A percentile compares a stretch with the other conserved stretches of the same genome.
Conservation (phyloP, 176 grass and related monocot genomes). For the Pontederia paniculata region DNA sequence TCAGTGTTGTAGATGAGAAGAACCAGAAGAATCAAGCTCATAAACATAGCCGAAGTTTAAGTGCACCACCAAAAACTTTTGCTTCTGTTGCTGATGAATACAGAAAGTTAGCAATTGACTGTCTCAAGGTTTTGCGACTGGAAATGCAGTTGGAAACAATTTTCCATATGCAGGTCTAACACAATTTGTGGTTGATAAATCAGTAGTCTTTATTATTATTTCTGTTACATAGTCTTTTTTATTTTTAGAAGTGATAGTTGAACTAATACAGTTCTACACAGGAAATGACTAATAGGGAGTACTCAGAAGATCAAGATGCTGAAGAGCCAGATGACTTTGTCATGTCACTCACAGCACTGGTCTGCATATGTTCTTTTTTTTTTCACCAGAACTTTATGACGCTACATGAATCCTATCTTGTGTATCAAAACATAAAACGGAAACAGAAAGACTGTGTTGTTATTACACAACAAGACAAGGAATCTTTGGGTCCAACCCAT, state of each 20-base stretch:
- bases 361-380: constrained; percentile 6
- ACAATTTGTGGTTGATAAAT: neutral
- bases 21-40: constrained; percentile 24
- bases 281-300: constrained; percentile 96
- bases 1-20: constrained; percentile 27
- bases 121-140: constrained; percentile 79
- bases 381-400: neutral
- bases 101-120: constrained; percentile 77
- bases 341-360: constrained; percentile 90
- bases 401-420: neutral
- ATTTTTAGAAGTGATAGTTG: constrained; percentile 4
- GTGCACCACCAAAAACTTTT: constrained; percentile 69
- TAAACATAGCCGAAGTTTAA: constrained; percentile 40
- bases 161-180: constrained; percentile 85
- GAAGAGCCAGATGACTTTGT: constrained; percentile 99
- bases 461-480: no score
- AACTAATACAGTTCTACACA: constrained; percentile 24
- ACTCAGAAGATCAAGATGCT: constrained; percentile 96
- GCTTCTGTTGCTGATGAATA: constrained; percentile 73
- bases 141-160: constrained; percentile 94
- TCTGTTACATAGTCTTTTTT: constrained; percentile 13
- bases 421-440: no score
- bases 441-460: no score
- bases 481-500: no score
- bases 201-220: constrained; percentile 5